phyloP scores from a whole-genome alignment of 768 basidiomycete genomes.

The Mycena alexandri region DNA sequence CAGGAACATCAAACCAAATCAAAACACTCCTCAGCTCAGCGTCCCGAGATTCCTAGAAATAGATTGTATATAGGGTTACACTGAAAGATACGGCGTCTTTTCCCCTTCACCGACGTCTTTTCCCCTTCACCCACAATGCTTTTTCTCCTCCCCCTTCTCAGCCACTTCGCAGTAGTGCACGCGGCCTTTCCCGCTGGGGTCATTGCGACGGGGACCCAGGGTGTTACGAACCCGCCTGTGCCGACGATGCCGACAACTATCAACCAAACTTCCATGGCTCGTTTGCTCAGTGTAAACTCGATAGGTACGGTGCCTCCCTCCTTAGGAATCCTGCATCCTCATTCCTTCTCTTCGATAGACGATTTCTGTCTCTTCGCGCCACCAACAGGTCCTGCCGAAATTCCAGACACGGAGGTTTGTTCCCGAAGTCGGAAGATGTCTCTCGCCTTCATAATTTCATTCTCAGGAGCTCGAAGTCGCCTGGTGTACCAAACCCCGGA shows the following conservation, averaged over 20 bases:
- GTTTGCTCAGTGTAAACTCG: slow-evolving; percentile 30
- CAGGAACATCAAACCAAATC: too few species aligned
- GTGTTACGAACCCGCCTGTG: slow-evolving; percentile 31
- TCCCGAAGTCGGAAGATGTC: too few species aligned
- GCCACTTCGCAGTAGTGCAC: too few species aligned
- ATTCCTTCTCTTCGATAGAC: slow-evolving; percentile 33
- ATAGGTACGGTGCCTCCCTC: too few species aligned
- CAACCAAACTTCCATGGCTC: slow-evolving; percentile 33
- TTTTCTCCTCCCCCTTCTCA: too few species aligned
- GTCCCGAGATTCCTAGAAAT: too few species aligned
- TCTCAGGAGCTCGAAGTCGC: slow-evolving; percentile 19
- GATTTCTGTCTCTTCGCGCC: slow-evolving; percentile 37
- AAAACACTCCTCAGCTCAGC: too few species aligned
- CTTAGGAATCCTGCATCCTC: too few species aligned
- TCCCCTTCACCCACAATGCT: too few species aligned
- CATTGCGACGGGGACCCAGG: slow-evolving; percentile 32
- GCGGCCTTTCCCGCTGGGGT: slow-evolving; percentile 27
- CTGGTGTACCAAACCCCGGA: slow-evolving; percentile 34
- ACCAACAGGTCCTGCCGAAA: slow-evolving; percentile 14
- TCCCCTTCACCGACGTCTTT: too few species aligned
- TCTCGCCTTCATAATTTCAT: not conserved
- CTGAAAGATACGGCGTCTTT: too few species aligned
- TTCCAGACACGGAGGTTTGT: slow-evolving; percentile 24
- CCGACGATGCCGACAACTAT: slow-evolving; percentile 24
- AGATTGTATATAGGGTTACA: too few species aligned